Evolutionary conservation across 139 green algal genomes (phyloP).

Genomic region (Eudorina sp.): DNA sequence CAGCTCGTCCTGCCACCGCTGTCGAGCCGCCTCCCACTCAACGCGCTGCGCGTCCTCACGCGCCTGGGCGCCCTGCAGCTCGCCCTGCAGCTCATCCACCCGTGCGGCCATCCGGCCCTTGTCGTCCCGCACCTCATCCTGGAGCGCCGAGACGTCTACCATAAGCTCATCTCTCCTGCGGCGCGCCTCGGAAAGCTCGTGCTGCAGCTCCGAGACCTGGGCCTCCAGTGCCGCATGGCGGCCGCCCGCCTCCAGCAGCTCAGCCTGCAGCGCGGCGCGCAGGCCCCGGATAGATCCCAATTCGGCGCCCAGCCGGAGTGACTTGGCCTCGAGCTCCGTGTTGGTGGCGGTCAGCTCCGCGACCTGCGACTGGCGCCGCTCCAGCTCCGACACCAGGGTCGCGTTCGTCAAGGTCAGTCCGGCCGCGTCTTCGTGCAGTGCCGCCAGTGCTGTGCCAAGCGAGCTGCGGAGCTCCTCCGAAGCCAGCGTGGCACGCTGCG

Average conservation of each 20-base stretch:
- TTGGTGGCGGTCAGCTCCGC: neutral
- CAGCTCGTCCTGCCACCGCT: neutral
- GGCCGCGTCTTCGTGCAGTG: neutral
- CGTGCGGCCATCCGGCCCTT: neutral
- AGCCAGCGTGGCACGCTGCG: neutral
- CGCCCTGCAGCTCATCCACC: neutral
- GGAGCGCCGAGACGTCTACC: slow-evolving; percentile 8
- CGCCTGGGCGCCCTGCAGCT: neutral
- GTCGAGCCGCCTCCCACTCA: neutral
- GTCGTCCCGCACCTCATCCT: neutral
- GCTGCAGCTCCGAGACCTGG: neutral
- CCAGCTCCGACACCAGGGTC: neutral
- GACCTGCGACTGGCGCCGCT: slow-evolving; percentile 15
- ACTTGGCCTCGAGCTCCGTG: neutral
- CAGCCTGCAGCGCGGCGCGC: neutral
- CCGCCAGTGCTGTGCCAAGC: neutral
- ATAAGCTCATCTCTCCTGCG: neutral
- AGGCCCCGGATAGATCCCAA: neutral
- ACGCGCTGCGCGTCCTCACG: neutral
- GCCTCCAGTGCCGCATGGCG: slow-evolving; percentile 6
- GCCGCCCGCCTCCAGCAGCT: slow-evolving; percentile 11
- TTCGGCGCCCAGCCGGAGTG: neutral
- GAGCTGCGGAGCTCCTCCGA: neutral
- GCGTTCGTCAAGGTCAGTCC: neutral
- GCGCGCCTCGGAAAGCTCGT: neutral